These are phyloP conservation scores for Soucietia sequanensis DNA, from an alignment of 805 yeast genomes.

Conservation along the genomic window DNA sequence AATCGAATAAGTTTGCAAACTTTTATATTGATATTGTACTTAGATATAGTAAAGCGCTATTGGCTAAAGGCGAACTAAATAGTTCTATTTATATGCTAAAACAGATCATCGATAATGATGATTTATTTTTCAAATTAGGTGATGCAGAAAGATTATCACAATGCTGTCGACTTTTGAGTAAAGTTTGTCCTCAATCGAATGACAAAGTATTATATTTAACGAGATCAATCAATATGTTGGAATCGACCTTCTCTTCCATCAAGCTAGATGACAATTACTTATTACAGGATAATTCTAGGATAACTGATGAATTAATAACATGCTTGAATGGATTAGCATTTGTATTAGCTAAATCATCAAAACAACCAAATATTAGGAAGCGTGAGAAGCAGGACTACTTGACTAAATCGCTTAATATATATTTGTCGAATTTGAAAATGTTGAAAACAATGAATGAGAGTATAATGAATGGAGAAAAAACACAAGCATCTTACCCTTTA, in stretches of 20 bases:
- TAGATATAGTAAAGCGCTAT: conserved; percentile 38
- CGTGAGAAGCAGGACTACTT: conserved; percentile 14
- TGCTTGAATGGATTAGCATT: conserved; percentile 36
- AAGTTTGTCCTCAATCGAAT: conserved; percentile 16
- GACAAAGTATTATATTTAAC: conserved; percentile 25
- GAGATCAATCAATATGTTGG: conserved; percentile 33
- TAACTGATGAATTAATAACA: conserved; percentile 37
- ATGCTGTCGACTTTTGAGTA: conserved; percentile 36
- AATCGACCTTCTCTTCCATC: conserved; percentile 25
- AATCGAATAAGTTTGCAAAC: conserved; percentile 34
- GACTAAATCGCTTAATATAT: conserved; percentile 31
- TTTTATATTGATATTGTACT: conserved; percentile 43
- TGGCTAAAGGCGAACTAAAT: conserved; percentile 40
- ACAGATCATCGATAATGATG: conserved; percentile 33
- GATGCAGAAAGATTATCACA: conserved; percentile 41
- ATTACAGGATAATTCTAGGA: conserved; percentile 21
- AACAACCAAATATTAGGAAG: conserved; percentile 3
- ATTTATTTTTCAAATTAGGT: conserved; percentile 35
- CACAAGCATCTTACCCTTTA: conserved; percentile 33
- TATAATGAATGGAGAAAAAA: conserved; percentile 11
- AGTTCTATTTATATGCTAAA: conserved; percentile 25
- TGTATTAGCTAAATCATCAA: conserved; percentile 19
- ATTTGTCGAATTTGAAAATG: conserved; percentile 31
- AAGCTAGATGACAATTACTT: conserved; percentile 22
- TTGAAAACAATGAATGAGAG: conserved; percentile 18